Base-by-base conservation (phyloP, 2,329 filamentous ascomycete genomes). In the Didymella sp. region DNA sequence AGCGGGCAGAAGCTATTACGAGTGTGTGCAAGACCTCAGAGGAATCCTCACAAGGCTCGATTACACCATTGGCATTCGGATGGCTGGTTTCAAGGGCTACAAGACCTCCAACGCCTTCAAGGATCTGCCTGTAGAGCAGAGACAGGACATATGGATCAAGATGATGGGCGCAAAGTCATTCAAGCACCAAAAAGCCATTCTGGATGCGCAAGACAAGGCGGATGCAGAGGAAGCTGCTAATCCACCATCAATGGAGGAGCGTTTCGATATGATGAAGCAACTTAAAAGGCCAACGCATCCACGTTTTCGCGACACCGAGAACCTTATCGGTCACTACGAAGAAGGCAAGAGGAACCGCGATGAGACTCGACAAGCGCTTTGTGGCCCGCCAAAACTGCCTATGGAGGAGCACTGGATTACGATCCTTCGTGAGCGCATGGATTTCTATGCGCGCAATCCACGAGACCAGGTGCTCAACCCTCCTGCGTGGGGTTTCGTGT, bases 351-450 rank as follows among this genome's bases (percentile, higher is more conserved):
- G 28, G 6, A 63, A 62, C 7, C 60, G 54, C 30, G 59, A 51
- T 2, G 56, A 57, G 27, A 59, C 58, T 7, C 40, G 65, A 38
- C 51, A 33, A 37, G 38, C 33, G 5, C 42, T 67, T 2, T 61
- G 58, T 11, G 62, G 60, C 11, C 47, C 58, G 24, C 56, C 57
- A 3, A 55, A 56, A 24, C 17, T 21, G 1, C 22, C 51, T 0
- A 50, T 28, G 8, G 46, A 65, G 15, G 62, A 67, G 31, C 48
- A 65, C 13, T 67, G 65, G 65, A 65, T 66, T 27, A 60, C 62
- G 2, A 50, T 64, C 9, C 48, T 68, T 2, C 58, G 56, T 12
- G 53, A 57, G 2, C 60, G 62, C 8, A 62, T 63, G 43, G 42
- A 59, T 1, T 65, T 58, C 9, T 62, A 59, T 28, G n/a, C 57